These are phyloP conservation scores for Cryptococcus amylolentus DNA, from an alignment of 1,284 basidiomycete species.

Conservation along the genomic window DNA sequence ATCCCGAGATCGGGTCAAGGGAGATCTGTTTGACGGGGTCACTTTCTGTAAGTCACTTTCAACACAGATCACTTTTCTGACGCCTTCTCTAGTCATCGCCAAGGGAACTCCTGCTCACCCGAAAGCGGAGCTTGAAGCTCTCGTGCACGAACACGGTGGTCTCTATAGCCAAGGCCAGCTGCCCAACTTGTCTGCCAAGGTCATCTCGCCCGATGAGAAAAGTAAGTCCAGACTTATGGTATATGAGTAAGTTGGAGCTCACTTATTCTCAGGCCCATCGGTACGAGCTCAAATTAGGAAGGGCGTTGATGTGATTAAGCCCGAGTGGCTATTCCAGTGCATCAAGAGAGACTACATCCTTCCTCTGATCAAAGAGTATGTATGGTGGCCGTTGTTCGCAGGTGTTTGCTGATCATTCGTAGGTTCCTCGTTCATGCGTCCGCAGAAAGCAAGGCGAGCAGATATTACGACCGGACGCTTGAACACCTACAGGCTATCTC, in stretches of 20 bases:
- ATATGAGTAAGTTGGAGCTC: neutral
- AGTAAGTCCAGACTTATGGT: constrained; percentile 20
- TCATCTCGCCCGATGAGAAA: constrained; percentile 47
- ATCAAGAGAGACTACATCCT: constrained; percentile 58
- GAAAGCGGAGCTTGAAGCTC: constrained; percentile 43
- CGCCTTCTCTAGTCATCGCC: constrained; percentile 55
- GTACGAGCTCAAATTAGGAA: constrained; percentile 54
- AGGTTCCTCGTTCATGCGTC: constrained; percentile 47
- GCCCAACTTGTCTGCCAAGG: constrained; percentile 53
- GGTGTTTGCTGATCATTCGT: neutral
- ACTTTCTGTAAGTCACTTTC: constrained; percentile 65
- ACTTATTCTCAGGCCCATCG: constrained; percentile 29
- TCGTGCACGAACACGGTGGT: constrained; percentile 72
- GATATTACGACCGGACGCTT: constrained; percentile 37
- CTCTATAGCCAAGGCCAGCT: constrained; percentile 59
- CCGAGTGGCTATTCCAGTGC: constrained; percentile 77
- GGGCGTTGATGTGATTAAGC: constrained; percentile 66
- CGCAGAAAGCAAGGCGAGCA: constrained; percentile 29
- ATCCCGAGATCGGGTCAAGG: constrained; percentile 59
- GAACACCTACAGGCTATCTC: constrained; percentile 31
- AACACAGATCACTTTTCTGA: neutral
- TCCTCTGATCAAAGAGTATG: constrained; percentile 66
- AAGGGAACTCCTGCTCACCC: constrained; percentile 54
- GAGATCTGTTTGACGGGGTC: constrained; percentile 65
- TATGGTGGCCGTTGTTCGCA: neutral